Base-by-base conservation (phyloP, 176 grass and related monocot genomes). In the Avena atlantica region DNA sequence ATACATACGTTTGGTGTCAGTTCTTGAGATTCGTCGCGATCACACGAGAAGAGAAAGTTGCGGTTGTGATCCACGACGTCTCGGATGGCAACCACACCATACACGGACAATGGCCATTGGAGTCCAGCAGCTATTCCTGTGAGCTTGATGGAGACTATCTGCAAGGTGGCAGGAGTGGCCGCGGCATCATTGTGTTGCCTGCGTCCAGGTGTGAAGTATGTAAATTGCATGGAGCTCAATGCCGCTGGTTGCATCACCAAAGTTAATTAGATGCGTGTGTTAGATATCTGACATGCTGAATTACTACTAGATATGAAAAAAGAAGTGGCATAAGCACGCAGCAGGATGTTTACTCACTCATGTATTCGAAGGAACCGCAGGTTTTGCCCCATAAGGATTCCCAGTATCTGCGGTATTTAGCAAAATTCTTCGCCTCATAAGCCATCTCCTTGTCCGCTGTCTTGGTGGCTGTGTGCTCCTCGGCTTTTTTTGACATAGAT, bases 111-210 rank as follows among this genome's bases (percentile, higher is more conserved):
- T 8, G 67, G 67, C 34, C 34, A 70, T 40, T 4, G 2, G 4
- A 37, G 36, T 8, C 16, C 66, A 37, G 8, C 67, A 1, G 17
- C 4, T 40, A 70, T 11, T 20, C 42, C 17, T 16, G 36, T 16
- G 9, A 70, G 36, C 67, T 70, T 70, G 67, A 70, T 11, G 67
- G 67, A 70, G 8, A 70, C 20, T 37, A 70, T 70, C 67, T 70
- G 67, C 37, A 70, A 37, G 8, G 36, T 44, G 17, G 1, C 36
- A 42, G 36, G 36, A 44, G 59, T 62, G 59, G 9, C 10, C 0
- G 59, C 59, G 2, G 9, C 8, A 0, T 3, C 9, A 3, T 2
- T 24, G n/a, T 9, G 2, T 42, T 42, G 40, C 40, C 40, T 9
- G 66, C 36, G 4, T 10, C 67, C 34, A 70, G 67, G 67, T 44